Evolutionary conservation across 2,329 filamentous ascomycete genomes (phyloP).

Genomic region (Elsinoe ampelina): DNA sequence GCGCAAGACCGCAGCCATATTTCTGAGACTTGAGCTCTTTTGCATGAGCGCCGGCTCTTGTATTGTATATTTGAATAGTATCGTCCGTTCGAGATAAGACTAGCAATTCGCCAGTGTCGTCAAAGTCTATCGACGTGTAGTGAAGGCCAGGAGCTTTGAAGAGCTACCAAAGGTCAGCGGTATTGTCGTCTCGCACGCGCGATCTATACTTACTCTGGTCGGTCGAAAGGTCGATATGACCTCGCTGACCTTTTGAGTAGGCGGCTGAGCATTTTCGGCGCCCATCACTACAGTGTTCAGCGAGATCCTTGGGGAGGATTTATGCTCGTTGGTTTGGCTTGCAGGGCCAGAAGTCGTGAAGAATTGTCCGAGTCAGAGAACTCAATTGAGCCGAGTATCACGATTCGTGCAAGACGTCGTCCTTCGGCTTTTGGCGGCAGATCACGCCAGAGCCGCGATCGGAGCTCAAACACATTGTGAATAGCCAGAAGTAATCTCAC

Average conservation of each 20-base stretch:
- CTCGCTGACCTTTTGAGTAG: slow-evolving; percentile 57
- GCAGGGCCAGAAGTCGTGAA: neutral
- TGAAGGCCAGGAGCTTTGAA: slow-evolving; percentile 38
- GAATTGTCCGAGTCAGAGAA: neutral
- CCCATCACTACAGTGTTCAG: slow-evolving; percentile 17
- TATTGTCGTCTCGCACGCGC: neutral
- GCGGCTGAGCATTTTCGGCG: slow-evolving; percentile 21
- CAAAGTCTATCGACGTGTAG: slow-evolving; percentile 89
- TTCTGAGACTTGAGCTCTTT: slow-evolving; percentile 92
- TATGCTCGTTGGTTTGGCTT: too few species aligned
- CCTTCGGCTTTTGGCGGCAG: neutral
- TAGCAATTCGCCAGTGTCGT: slow-evolving; percentile 85
- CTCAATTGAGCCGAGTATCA: neutral
- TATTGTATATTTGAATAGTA: slow-evolving; percentile 89
- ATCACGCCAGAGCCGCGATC: neutral
- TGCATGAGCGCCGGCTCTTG: slow-evolving; percentile 78
- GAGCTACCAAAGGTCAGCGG: slow-evolving; percentile 24
- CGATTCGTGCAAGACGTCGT: neutral
- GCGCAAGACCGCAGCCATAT: slow-evolving; percentile 87
- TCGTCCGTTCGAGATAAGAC: slow-evolving; percentile 91
- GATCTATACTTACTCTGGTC: slow-evolving; percentile 53
- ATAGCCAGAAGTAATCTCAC: neutral
- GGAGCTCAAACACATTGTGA: neutral
- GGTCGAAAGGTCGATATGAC: slow-evolving; percentile 70
- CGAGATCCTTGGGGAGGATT: too few species aligned